These are phyloP conservation scores for Solanum dulcamara DNA, from an alignment of 257 asterid species.

Conservation along the genomic window DNA sequence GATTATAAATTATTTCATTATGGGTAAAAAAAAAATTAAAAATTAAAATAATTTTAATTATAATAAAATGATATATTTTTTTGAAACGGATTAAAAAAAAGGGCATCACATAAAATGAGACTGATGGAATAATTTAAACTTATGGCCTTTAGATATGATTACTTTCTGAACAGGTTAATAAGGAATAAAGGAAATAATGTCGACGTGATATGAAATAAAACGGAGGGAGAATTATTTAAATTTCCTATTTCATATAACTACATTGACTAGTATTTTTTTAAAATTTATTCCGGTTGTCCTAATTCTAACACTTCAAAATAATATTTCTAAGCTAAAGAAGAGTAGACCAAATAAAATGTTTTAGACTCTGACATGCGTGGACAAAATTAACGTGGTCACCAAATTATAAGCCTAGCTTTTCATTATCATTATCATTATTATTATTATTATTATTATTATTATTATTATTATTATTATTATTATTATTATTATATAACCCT, in stretches of 20 bases:
- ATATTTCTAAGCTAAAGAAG: not conserved
- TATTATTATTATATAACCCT: not conserved
- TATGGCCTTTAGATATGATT: too few species aligned
- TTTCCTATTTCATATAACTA: not conserved
- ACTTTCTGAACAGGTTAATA: too few species aligned
- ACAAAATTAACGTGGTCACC: not conserved
- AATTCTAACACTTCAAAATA: not conserved
- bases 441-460: not conserved
- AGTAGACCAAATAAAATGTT: not conserved
- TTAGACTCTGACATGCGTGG: not conserved
- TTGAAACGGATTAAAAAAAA: too few species aligned
- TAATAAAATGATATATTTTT: too few species aligned
- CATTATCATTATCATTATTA: not conserved
- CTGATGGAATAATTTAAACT: too few species aligned
- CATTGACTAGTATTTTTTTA: too few species aligned
- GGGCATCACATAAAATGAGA: too few species aligned
- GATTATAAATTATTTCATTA: too few species aligned
- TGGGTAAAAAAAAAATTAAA: too few species aligned
- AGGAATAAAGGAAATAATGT: not conserved
- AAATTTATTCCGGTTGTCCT: too few species aligned
- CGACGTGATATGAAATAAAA: not conserved
- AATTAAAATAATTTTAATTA: too few species aligned
- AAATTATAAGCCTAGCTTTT: not conserved
- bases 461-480: not conserved
- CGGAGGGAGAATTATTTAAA: not conserved